Percentiles rank a stretch among this genome's conserved stretches.
phyloP scores from a whole-genome alignment of 2,329 filamentous ascomycete species.

The Hortaea werneckii region DNA sequence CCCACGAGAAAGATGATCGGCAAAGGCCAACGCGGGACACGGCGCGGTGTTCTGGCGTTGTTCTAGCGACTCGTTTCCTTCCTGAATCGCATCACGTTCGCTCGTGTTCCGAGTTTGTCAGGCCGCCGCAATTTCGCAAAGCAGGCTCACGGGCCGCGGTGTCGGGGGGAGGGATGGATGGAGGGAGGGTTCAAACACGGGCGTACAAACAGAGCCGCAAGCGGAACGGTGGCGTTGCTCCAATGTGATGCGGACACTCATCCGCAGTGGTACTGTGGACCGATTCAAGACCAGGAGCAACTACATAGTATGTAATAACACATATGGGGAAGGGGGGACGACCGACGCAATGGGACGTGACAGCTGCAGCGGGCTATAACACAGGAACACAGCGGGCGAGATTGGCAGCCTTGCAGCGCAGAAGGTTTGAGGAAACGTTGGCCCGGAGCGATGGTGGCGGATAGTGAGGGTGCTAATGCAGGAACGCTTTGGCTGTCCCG shows the following conservation, averaged over 20 bases:
- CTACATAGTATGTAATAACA: too few relatives aligned
- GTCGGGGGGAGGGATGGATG: background rate
- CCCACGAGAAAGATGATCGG: background rate
- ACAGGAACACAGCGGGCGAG: too few relatives aligned
- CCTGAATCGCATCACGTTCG: background rate
- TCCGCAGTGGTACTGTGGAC: too few relatives aligned
- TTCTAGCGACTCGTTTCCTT: conserved; percentile 2
- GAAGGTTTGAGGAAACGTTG: conserved; percentile 6
- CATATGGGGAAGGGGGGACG: too few relatives aligned
- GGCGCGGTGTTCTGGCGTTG: conserved; percentile 1
- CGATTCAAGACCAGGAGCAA: too few relatives aligned
- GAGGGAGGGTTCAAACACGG: background rate
- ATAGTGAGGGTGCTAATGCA: conserved; percentile 1
- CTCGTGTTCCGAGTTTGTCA: background rate
- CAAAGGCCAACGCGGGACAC: background rate
- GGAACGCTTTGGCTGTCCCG: background rate
- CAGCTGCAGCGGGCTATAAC: too few relatives aligned
- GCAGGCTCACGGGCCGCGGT: background rate
- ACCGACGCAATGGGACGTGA: too few relatives aligned
- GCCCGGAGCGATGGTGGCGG: background rate
- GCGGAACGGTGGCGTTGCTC: too few relatives aligned
- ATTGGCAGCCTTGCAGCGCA: background rate
- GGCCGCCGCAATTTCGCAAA: background rate
- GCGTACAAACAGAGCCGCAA: too few relatives aligned
- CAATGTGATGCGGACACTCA: too few relatives aligned